These are phyloP conservation scores for Pythium phragmitis DNA, from an alignment of 352 stramenopile species.

Conservation along the genomic window DNA sequence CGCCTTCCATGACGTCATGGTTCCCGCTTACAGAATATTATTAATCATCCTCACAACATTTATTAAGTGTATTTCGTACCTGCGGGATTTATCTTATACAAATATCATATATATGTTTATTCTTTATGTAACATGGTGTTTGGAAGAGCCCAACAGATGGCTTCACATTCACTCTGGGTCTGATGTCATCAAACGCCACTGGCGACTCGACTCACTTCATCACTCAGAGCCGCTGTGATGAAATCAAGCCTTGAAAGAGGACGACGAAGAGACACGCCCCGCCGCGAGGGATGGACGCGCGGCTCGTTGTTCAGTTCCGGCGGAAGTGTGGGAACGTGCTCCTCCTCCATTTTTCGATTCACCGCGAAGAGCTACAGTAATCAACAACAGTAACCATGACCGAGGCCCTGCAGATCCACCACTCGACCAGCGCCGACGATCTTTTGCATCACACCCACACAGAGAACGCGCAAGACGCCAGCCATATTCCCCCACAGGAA, in stretches of 20 bases:
- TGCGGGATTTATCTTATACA: too few relatives aligned
- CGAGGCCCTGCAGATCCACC: constrained; percentile 10
- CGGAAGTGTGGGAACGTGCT: not conserved
- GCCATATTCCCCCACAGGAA: not conserved
- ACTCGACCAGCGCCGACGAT: constrained; percentile 28
- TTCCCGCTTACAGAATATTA: too few relatives aligned
- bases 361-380: not conserved
- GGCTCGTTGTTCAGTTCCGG: not conserved
- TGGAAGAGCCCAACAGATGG: not conserved
- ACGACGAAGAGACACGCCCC: constrained; percentile 1
- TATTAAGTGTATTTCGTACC: too few relatives aligned
- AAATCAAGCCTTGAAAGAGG: not conserved
- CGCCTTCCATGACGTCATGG: too few relatives aligned
- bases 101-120: too few relatives aligned
- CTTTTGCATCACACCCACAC: constrained; percentile 11
- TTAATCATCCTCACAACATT: too few relatives aligned
- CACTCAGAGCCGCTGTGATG: not conserved
- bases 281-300: not conserved
- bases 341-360: constrained; percentile 3
- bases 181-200: constrained; percentile 12
- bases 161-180: constrained; percentile 13
- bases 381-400: not conserved
- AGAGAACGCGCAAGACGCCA: constrained; percentile 14
- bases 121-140: too few relatives aligned
- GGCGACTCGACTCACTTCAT: constrained; percentile 9